Evolutionary conservation across 345 rosid species (phyloP).

Genomic region (Pugionium cornutum): DNA sequence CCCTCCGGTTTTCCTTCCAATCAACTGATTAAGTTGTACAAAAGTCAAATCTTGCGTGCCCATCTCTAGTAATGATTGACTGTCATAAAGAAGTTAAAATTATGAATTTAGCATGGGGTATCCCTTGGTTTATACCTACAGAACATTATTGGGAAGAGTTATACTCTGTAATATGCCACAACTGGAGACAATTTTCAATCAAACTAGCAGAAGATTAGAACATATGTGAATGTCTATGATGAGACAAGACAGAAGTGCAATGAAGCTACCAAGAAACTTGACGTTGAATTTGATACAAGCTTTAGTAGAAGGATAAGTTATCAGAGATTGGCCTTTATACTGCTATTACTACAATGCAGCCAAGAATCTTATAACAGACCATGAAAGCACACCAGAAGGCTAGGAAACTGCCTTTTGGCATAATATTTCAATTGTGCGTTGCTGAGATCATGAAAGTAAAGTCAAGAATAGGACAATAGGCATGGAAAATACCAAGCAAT

Average conservation of each 20-base stretch:
- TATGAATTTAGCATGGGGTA: background rate
- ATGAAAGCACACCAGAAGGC: slow-evolving; percentile 13
- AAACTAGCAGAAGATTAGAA: background rate
- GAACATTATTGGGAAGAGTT: background rate
- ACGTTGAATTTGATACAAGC: background rate
- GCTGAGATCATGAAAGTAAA: background rate
- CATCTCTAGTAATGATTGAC: slow-evolving; percentile 97
- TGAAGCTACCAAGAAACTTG: background rate
- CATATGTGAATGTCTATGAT: background rate
- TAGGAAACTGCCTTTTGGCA: background rate
- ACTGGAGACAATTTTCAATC: background rate
- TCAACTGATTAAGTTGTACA: slow-evolving; percentile 95
- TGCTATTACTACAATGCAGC: background rate
- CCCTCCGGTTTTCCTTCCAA: slow-evolving; percentile 99
- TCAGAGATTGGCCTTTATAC: background rate
- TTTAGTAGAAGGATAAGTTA: background rate
- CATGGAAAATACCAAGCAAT: background rate
- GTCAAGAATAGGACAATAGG: slow-evolving; percentile 6
- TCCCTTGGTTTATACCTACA: background rate
- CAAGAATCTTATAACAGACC: slow-evolving; percentile 1
- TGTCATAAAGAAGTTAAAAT: slow-evolving; percentile 35
- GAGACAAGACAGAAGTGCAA: background rate
- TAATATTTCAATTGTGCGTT: background rate
- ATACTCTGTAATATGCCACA: background rate
- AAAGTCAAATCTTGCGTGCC: slow-evolving; percentile 88